Base-by-base conservation (phyloP, 345 rosid genomes). In the Psidium friedrichsthalianum region DNA sequence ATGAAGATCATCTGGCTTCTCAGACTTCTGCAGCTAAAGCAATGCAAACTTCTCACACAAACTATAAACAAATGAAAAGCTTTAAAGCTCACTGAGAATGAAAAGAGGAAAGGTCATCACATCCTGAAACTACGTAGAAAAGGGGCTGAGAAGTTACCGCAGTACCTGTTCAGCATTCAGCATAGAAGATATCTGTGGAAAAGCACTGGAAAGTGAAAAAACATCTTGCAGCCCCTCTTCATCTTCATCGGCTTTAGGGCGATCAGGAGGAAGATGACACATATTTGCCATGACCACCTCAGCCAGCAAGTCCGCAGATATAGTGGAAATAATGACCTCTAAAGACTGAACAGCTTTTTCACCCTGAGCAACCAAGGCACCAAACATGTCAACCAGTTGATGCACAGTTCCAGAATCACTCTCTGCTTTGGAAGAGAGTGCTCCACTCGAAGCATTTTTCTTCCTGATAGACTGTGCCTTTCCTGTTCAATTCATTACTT, bases 221-320 rank as follows among this genome's bases (percentile, higher is more conserved):
- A 93, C 94, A 92, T 91, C 88, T 87, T 87, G 58, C 84, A 94
- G 88, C 83, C 87, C 87, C 87, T 93, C 95, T 87, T 93, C 91
- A 53, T 87, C 93, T 86, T 91, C 94, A 84, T 95, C 95, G 57
- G 91, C 88, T 85, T 87, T 90, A 56, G 94, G 89, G 58, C 64
- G 87, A 76, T 82, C 87, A 76, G 88, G 55, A 82, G 95, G 95
- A 84, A 96, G 96, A 90, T 95, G 90, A 87, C 90, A 89, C 98
- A 97, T 97, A 88, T 97, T 96, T 88, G 98, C 94, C 93, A 97
- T 96, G 88, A 97, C 99, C 82, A 97, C 95, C 86, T 97, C 99
- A 29, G 98, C 98, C 64, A 97, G 96, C 91, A 97, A 92, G 93
- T 97, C 99, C 20, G 98, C 94, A 57, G 96, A 94, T 85, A 97